phyloP scores from a whole-genome alignment of 108 stramenopile species.

The Cyclotella choctawhatcheeana region DNA sequence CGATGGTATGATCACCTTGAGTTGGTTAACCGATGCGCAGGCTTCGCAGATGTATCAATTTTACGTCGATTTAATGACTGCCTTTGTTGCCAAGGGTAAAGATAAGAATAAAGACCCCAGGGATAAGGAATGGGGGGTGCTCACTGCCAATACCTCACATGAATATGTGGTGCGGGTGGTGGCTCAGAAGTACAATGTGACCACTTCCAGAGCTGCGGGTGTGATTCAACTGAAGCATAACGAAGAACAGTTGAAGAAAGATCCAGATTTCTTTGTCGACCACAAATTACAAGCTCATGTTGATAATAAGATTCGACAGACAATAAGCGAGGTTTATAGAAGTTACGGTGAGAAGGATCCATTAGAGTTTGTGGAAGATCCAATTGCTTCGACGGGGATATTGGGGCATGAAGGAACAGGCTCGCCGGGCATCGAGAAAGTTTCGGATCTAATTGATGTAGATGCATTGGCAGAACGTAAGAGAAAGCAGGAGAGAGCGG shows the following conservation, averaged over 20 bases:
- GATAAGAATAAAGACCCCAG: neutral
- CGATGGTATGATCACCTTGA: conserved; percentile 73
- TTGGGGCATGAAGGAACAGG: conserved; percentile 54
- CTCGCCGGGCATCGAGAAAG: conserved; percentile 20
- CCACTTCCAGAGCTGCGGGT: conserved; percentile 70
- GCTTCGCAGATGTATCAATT: conserved; percentile 60
- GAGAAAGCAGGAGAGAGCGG: conserved; percentile 58
- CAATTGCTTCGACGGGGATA: conserved; percentile 58
- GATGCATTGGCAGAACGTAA: conserved; percentile 61
- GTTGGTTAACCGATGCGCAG: conserved; percentile 72
- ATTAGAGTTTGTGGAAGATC: conserved; percentile 75
- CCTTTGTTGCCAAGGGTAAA: conserved; percentile 21
- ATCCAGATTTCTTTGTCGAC: conserved; percentile 36
- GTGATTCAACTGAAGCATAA: conserved; percentile 81
- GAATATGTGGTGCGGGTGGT: conserved; percentile 81
- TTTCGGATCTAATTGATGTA: conserved; percentile 77
- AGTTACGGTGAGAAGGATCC: conserved; percentile 68
- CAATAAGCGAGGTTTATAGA: conserved; percentile 47
- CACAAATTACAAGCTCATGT: conserved; percentile 47
- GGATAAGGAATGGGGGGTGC: conserved; percentile 35
- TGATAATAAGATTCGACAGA: conserved; percentile 45
- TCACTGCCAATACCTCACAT: conserved; percentile 67
- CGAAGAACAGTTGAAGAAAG: conserved; percentile 74
- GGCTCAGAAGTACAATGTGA: conserved; percentile 77
- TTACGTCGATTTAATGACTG: conserved; percentile 73